Percentiles rank a stretch among this genome's conserved stretches.
Conservation (phyloP, 177 flowering plant genomes). For the Telopea speciosissima region DNA sequence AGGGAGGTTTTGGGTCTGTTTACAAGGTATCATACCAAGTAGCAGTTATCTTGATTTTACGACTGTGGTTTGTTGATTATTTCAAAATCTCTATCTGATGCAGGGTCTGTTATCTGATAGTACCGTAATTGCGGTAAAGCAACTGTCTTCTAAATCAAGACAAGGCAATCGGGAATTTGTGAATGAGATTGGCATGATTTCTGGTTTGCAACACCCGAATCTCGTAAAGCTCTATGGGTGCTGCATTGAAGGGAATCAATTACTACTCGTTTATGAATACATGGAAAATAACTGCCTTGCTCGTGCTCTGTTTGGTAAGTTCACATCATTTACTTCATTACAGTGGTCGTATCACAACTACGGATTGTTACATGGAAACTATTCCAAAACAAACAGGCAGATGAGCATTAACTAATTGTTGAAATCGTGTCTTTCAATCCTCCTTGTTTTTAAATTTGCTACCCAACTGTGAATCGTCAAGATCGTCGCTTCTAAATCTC, state of each 20-base stretch:
- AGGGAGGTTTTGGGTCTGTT: conserved; percentile 1
- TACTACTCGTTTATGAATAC: background rate
- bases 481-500: too few species aligned
- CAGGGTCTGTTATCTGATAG: background rate
- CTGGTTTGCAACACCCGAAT: background rate
- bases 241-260: background rate
- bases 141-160: background rate
- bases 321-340: background rate
- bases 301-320: background rate
- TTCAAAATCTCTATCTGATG: background rate
- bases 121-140: background rate
- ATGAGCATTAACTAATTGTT: too few species aligned
- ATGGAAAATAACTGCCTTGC: background rate
- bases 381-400: too few species aligned
- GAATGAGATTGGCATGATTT: background rate
- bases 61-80: background rate
- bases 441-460: too few species aligned
- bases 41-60: background rate
- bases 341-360: background rate
- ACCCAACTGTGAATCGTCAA: too few species aligned
- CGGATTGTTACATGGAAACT: background rate
- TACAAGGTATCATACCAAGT: background rate
- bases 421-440: too few species aligned
- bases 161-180: background rate
- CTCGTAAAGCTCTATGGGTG: background rate